Conservation (phyloP, 768 basidiomycete genomes). For the Psilocybe azurescens region DNA sequence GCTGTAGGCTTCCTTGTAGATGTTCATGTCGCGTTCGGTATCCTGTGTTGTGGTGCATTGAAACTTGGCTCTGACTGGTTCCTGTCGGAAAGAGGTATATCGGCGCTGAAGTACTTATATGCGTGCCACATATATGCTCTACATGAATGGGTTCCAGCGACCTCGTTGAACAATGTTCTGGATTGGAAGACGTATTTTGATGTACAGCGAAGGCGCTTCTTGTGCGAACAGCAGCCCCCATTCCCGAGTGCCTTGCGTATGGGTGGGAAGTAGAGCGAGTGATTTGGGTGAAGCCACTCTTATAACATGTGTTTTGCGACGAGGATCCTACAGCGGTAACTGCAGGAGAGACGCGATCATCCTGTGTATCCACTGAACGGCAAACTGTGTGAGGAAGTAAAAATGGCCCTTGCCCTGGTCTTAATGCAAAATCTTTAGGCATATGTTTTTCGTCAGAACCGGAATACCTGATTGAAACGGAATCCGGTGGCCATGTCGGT, state of each 20-base stretch:
- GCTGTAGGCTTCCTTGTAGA: neutral
- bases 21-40: neutral
- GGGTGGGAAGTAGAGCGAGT: neutral
- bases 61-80: neutral
- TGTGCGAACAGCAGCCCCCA: neutral
- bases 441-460: neutral
- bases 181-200: neutral
- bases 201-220: neutral
- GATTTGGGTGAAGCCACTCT: neutral
- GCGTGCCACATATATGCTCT: neutral
- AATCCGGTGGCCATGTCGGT: too few species aligned
- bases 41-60: neutral
- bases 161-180: neutral
- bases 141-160: neutral
- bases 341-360: neutral
- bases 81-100: neutral
- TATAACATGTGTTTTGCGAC: neutral
- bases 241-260: neutral
- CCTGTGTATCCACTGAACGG: neutral
- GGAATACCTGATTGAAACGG: conserved; percentile 8
- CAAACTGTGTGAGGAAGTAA: neutral
- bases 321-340: neutral
- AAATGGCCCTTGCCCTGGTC: neutral
- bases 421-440: neutral
- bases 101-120: neutral